Evolutionary conservation across 75 land plant genomes (phyloP).

Genomic region (Azolla pinnata): DNA sequence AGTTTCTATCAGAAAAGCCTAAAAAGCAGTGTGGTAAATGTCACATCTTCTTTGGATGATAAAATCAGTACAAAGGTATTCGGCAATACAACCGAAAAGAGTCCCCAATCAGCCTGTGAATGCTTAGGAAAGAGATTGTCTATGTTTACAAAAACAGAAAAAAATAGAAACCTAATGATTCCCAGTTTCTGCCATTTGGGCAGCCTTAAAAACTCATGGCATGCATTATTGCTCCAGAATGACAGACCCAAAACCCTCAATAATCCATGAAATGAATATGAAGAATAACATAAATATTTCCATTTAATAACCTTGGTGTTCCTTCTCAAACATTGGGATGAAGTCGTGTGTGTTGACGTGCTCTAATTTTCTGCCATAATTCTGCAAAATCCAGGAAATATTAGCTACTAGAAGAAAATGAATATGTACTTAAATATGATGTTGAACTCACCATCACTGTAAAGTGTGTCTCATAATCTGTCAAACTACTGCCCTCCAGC

Average conservation of each 20-base stretch:
- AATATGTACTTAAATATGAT: background rate
- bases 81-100: no score
- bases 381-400: conserved; percentile 35
- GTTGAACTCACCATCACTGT: conserved; percentile 83
- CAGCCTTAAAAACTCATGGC: background rate
- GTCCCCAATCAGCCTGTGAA: no score
- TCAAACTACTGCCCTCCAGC: conserved; percentile 56
- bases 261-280: background rate
- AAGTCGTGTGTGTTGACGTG: conserved; percentile 72
- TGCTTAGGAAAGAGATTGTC: no score
- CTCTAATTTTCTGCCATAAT: conserved; percentile 59
- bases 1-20: no score
- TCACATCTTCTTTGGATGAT: no score
- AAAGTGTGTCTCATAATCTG: conserved; percentile 94
- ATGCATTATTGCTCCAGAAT: background rate
- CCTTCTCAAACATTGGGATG: conserved; percentile 74
- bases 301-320: conserved; percentile 54
- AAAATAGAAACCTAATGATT: no score
- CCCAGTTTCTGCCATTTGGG: no score
- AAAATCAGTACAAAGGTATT: no score
- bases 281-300: background rate
- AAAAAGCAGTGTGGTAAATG: no score
- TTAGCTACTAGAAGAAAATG: background rate
- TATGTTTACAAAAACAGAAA: no score
- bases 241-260: background rate